Conservation (phyloP, 23 red algal species). For the Rhodosorus marinus region DNA sequence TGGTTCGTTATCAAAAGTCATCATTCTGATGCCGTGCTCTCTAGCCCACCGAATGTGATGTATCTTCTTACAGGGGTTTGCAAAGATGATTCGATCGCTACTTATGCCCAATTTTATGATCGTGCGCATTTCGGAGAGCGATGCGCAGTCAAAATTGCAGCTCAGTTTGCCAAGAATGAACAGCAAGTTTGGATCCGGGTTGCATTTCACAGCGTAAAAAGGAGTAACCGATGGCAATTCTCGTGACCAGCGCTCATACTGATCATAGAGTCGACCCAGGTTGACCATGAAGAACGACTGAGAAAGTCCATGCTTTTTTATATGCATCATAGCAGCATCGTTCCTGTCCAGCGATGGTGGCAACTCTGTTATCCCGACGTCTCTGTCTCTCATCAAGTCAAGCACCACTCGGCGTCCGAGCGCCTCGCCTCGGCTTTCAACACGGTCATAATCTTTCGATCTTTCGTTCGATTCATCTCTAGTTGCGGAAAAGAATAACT, state of each 20-base stretch:
- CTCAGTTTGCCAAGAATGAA: neutral
- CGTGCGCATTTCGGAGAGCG: neutral
- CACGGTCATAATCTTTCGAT: too few species aligned
- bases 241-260: neutral
- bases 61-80: constrained; percentile 7
- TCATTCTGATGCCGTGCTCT: neutral
- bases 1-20: constrained; percentile 8
- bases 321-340: too few species aligned
- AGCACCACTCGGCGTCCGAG: too few species aligned
- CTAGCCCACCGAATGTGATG: constrained; percentile 1
- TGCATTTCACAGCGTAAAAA: constrained; percentile 9
- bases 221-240: neutral
- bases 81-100: constrained; percentile 2
- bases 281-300: neutral
- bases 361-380: too few species aligned
- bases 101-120: neutral
- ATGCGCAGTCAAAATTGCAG: constrained; percentile 6
- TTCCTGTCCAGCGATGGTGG: too few species aligned
- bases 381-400: too few species aligned
- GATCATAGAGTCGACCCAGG: neutral
- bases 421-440: too few species aligned
- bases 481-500: too few species aligned
- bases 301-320: too few species aligned
- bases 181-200: constrained; percentile 1
- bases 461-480: too few species aligned